Base-by-base conservation (phyloP, 2,329 filamentous ascomycete species). In the Clonostachys rosea region DNA sequence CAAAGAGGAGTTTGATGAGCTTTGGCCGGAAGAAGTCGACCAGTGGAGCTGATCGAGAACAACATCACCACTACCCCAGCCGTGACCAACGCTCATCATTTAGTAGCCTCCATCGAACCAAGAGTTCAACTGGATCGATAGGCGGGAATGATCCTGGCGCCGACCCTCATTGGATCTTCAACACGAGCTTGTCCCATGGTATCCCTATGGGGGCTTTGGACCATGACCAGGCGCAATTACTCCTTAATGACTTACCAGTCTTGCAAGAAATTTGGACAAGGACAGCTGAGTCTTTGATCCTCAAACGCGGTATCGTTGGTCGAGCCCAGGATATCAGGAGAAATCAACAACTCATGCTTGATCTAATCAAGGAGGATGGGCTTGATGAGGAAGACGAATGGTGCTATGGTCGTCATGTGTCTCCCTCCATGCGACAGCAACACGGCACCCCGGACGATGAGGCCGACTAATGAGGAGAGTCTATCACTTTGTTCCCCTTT, bases 311-410 rank as follows among this genome's bases (percentile, higher is more conserved):
- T 34, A 78, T 86, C 45, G 81, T 86, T 6, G 68, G 75, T 49
- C 69, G 76, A 18, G 66, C 79, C 0, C 68, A 77, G 49, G 78
- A 84, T 50, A 86, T 86, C 53, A 82, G 81, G 58, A 74, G 81
- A 39, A 84, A 84, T 47, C 77, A 76, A 12, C 74, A 81, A 52
- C 76, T 85, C 20, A 74, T 86, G 64, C 63, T 84, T 47, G 79
- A 84, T 50, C 66, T 86, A n/a, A 84, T 86, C 52, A 73, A 76
- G 43, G 81, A 84, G 50, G 78, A 83, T 47, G 79, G 77, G 16
- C 63, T 75, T 17, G 74, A 75, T 17, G 75, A 80, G 47, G 74
- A 82, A 58, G 81, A 85, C 51, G 76, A 83, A 53, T 85, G 81
- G 79, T 75, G 75, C 68, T 83, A 83, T 54, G 78, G 79, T 42